Conservation (phyloP, 2,329 filamentous ascomycete species). For the Trichophyton mentagrophytes region DNA sequence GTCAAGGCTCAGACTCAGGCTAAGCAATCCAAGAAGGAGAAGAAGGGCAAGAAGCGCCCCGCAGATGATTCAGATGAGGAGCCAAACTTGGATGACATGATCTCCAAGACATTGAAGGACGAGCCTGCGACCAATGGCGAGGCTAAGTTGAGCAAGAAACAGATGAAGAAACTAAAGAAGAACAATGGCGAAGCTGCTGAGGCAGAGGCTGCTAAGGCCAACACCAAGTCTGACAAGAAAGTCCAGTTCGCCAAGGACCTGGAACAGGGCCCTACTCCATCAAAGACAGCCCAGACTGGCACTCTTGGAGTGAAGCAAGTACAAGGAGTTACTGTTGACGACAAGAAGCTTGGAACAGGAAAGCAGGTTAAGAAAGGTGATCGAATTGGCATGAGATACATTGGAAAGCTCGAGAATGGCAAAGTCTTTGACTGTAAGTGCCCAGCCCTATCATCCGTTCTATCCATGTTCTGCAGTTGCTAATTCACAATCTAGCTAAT, state of each 20-base stretch:
- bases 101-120: slow-evolving; percentile 56
- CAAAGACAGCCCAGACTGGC: slow-evolving; percentile 47
- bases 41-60: slow-evolving; percentile 74
- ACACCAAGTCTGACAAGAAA: slow-evolving; percentile 69
- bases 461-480: not conserved
- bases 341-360: slow-evolving; percentile 83
- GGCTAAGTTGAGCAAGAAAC: slow-evolving; percentile 81
- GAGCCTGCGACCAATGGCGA: slow-evolving; percentile 37
- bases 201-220: slow-evolving; percentile 36
- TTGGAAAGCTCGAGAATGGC: slow-evolving; percentile 88
- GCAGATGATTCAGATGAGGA: slow-evolving; percentile 59
- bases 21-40: slow-evolving; percentile 48
- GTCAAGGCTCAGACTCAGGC: slow-evolving; percentile 51
- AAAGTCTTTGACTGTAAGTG: slow-evolving; percentile 85
- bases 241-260: slow-evolving; percentile 99
- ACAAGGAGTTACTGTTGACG: slow-evolving; percentile 82
- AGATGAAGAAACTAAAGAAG: slow-evolving; percentile 97
- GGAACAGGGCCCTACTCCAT: slow-evolving; percentile 76
- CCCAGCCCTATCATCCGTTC: not conserved
- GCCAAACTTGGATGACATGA: slow-evolving; percentile 63
- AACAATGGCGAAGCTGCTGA: slow-evolving; percentile 81
- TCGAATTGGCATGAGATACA: slow-evolving; percentile 89
- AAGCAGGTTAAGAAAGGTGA: slow-evolving; percentile 80
- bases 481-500: slow-evolving; percentile 51
- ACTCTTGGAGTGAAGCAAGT: slow-evolving; percentile 62